Base-by-base conservation (phyloP, 2,329 filamentous ascomycete species). In the Phoma sp. region DNA sequence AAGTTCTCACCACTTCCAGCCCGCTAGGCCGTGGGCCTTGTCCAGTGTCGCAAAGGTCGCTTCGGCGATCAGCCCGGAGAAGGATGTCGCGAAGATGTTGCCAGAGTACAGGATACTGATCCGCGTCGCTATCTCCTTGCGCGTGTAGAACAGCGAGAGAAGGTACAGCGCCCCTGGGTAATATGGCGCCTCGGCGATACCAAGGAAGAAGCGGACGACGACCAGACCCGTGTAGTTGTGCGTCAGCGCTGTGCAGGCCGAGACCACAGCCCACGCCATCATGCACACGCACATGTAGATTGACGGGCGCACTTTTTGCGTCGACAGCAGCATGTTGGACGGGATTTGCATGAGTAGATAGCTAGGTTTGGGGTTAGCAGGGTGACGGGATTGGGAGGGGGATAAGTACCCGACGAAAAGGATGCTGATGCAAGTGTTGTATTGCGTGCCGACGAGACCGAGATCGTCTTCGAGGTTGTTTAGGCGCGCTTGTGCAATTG, bases 121-220 rank as follows among this genome's bases (percentile, higher is more conserved):
- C 1, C 60, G 41, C 1, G 67, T 63, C 3, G 70, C 70, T 35
- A 75, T 62, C 51, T 76, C 72, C 40, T 81, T 81, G 43, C 84
- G 80, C 1, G 85, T 88, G 67, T 88, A 88, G 80, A 85, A 88
- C 55, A 86, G 82, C 0, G 82, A 84, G 29, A 88, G 77, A 36
- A 87, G 81, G 46, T 87, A 78, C 7, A 87, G 76, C 0, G 83
- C 83, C 7, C 86, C 86, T 0, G 86, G 85, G 40, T 87, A 78
- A 67, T 86, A 88, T 1, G 72, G 74, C 4, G 70, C 69, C 51
- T 73, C 70, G 4, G 58, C 61, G 15, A 73, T 52, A 1, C 70
- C 70, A 5, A 74, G 60, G 39, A 70, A 67, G 55, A 72, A 74
- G 3, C 69, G 64, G 6, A 61, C 58, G 3, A 59, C 50, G 9